These are phyloP conservation scores for Fulvia fulva DNA, from an alignment of 2,329 filamentous ascomycete genomes.

Conservation along the genomic window DNA sequence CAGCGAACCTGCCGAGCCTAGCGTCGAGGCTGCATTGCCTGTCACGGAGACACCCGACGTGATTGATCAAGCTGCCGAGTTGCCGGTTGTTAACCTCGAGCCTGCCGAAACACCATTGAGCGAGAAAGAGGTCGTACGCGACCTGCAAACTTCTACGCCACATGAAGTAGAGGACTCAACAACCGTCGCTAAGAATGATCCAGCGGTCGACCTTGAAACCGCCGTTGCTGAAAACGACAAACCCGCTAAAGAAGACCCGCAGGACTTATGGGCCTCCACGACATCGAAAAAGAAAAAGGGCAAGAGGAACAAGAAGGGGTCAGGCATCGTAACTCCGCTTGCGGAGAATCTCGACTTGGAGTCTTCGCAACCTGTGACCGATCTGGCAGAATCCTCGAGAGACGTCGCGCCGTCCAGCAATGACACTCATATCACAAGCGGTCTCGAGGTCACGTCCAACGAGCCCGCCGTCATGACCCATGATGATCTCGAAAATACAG, in stretches of 20 bases:
- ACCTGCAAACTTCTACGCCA: neutral
- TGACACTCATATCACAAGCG: too few species aligned
- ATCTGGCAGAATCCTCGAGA: neutral
- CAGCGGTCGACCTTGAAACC: neutral
- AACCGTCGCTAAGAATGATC: neutral
- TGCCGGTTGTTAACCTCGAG: neutral
- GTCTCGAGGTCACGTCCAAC: neutral
- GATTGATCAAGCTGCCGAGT: neutral
- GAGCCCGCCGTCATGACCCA: neutral
- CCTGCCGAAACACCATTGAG: neutral
- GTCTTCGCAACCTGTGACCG: neutral
- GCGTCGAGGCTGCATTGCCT: neutral
- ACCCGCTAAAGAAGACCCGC: neutral
- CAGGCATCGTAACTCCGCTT: neutral
- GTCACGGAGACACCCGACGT: neutral
- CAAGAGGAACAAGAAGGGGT: constrained; percentile 16
- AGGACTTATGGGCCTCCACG: constrained; percentile 8
- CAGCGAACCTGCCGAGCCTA: neutral
- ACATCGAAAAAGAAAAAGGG: constrained; percentile 31
- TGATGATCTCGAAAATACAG: neutral
- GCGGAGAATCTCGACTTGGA: neutral
- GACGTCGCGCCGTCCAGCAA: neutral
- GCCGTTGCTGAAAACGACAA: neutral
- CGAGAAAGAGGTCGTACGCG: neutral
- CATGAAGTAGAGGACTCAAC: neutral